Conservation (phyloP, 1,284 basidiomycete genomes). For the Tilletiaria anomala region DNA sequence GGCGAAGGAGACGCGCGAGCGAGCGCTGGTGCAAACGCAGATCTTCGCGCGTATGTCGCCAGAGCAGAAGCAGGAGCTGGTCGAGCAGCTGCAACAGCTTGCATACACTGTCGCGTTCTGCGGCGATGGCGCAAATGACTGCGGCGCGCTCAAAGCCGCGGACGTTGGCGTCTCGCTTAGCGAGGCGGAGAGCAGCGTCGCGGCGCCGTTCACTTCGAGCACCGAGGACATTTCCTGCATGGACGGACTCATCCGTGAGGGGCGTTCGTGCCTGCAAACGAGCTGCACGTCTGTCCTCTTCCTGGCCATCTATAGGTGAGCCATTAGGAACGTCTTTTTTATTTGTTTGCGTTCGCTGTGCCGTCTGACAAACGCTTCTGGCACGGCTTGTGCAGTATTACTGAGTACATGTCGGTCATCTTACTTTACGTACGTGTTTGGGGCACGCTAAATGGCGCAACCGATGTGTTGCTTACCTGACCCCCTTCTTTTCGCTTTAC, state of each 20-base stretch:
- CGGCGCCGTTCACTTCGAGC: constrained; percentile 15
- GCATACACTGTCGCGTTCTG: constrained; percentile 12
- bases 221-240: constrained; percentile 12
- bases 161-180: constrained; percentile 17
- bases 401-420: constrained; percentile 21
- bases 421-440: constrained; percentile 14
- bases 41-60: constrained; percentile 20
- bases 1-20: constrained; percentile 13
- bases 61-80: constrained; percentile 21
- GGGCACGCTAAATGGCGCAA: neutral
- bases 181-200: constrained; percentile 19
- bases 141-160: constrained; percentile 16
- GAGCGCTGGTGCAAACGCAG: constrained; percentile 11
- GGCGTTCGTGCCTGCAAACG: constrained; percentile 9
- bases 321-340: neutral
- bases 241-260: constrained; percentile 12
- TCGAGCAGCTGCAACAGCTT: constrained; percentile 13
- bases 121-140: constrained; percentile 23
- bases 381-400: no score
- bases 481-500: neutral
- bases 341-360: neutral
- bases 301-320: constrained; percentile 14
- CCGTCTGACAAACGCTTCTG: neutral
- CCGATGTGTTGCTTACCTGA: neutral
- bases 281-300: constrained; percentile 13